phyloP scores from a whole-genome alignment of 257 asterid species.

The Paulownia fortunei region DNA sequence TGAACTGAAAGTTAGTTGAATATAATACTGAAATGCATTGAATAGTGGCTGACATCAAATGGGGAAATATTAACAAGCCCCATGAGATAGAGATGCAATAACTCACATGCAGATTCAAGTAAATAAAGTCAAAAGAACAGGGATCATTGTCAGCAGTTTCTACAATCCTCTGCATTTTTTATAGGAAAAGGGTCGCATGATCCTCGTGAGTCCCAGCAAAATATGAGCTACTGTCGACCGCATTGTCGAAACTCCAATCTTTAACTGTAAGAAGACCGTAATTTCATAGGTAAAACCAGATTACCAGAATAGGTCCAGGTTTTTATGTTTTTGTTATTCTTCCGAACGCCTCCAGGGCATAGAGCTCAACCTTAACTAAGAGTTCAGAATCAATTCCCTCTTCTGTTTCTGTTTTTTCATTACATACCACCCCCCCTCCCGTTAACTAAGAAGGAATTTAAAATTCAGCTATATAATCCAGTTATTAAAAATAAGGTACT shows the following conservation, averaged over 20 bases:
- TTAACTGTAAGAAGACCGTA: no score
- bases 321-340: no score
- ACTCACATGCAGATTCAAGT: slow-evolving; percentile 14
- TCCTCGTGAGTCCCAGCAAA: slow-evolving; percentile 30
- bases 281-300: background rate
- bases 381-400: no score
- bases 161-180: background rate
- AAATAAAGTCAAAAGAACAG: slow-evolving; percentile 22
- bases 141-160: slow-evolving; percentile 10
- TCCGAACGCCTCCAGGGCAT: no score
- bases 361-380: no score
- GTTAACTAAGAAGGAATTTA: no score
- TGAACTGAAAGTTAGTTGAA: slow-evolving; percentile 30
- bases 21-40: slow-evolving; percentile 35
- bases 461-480: no score
- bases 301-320: no score
- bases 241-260: background rate
- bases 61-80: background rate
- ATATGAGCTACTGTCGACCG: slow-evolving; percentile 17
- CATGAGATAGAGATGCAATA: slow-evolving; percentile 37
- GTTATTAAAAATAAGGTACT: no score
- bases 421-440: no score
- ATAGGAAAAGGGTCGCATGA: background rate
- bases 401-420: no score
- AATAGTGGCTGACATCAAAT: slow-evolving; percentile 28